These are phyloP conservation scores for Penstemon davidsonii DNA, from an alignment of 257 asterid genomes.

Conservation along the genomic window DNA sequence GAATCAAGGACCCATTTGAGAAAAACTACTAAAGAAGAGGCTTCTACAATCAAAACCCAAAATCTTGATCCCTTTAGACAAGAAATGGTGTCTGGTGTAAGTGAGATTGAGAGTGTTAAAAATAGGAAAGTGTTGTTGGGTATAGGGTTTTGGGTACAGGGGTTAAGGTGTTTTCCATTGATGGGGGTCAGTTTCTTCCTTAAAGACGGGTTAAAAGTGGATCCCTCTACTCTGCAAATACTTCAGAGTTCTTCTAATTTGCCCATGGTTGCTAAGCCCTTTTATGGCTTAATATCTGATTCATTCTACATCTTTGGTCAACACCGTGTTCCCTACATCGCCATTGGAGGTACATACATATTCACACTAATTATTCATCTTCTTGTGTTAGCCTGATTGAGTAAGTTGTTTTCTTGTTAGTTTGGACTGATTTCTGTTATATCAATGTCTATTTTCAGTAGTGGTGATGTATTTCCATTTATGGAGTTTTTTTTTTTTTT, in stretches of 20 bases:
- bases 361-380: background rate
- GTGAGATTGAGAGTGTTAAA: conserved; percentile 33
- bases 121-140: conserved; percentile 73
- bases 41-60: too few relatives aligned
- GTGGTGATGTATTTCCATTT: too few relatives aligned
- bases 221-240: conserved; percentile 84
- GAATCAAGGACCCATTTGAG: too few relatives aligned
- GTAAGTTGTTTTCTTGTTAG: conserved; percentile 7
- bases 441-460: too few relatives aligned
- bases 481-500: too few relatives aligned
- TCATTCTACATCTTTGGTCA: conserved; percentile 80
- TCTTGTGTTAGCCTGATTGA: background rate
- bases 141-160: conserved; percentile 86
- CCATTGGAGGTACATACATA: conserved; percentile 64
- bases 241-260: conserved; percentile 86
- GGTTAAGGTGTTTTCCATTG: conserved; percentile 95
- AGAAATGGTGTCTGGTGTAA: conserved; percentile 37
- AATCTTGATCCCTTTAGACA: background rate
- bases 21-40: too few relatives aligned
- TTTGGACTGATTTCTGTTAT: too few relatives aligned
- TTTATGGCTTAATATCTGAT: conserved; percentile 83
- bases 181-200: conserved; percentile 88
- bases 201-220: conserved; percentile 78
- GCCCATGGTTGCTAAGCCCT: conserved; percentile 96
- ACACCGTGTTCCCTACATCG: conserved; percentile 93